Conservation (phyloP, 208 protist species). For the Angomonas ambiguus region DNA sequence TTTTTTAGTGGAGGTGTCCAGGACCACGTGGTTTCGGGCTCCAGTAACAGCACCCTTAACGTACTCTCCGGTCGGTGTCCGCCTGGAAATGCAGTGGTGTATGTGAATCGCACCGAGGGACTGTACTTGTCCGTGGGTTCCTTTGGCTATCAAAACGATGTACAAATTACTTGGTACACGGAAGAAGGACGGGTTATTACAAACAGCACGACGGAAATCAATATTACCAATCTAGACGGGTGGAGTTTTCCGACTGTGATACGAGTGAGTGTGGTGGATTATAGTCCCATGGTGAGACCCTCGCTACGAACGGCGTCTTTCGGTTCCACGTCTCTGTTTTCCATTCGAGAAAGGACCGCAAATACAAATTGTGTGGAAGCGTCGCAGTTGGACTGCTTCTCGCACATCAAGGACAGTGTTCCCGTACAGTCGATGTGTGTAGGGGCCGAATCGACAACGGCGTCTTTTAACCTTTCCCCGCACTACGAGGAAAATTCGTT, state of each 20-base stretch:
- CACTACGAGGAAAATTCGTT: too few species aligned
- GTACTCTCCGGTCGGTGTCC: conserved; percentile 36
- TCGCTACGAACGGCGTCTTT: conserved; percentile 3
- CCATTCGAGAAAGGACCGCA: neutral
- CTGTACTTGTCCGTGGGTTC: conserved; percentile 20
- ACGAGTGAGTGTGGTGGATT: conserved; percentile 26
- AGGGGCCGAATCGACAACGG: too few species aligned
- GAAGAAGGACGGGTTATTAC: conserved; percentile 15
- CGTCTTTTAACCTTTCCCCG: too few species aligned
- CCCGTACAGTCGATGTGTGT: neutral
- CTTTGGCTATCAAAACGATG: conserved; percentile 29
- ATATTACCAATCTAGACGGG: conserved; percentile 3
- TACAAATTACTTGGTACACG: conserved; percentile 27
- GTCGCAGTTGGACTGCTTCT: neutral
- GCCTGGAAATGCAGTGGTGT: conserved; percentile 17
- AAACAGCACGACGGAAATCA: conserved; percentile 13
- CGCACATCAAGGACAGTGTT: neutral
- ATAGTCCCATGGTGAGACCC: conserved; percentile 27
- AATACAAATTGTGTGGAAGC: neutral
- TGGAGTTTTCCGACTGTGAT: conserved; percentile 32
- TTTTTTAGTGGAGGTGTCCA: conserved; percentile 25
- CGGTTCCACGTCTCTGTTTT: conserved; percentile 3
- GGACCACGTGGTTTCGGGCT: neutral
- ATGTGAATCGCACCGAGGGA: conserved; percentile 19
- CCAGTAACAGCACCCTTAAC: conserved; percentile 10